Percentiles rank a stretch among this genome's conserved stretches.
phyloP scores from a whole-genome alignment of 2,329 filamentous ascomycete species.

The Arthrinium puccinioides region DNA sequence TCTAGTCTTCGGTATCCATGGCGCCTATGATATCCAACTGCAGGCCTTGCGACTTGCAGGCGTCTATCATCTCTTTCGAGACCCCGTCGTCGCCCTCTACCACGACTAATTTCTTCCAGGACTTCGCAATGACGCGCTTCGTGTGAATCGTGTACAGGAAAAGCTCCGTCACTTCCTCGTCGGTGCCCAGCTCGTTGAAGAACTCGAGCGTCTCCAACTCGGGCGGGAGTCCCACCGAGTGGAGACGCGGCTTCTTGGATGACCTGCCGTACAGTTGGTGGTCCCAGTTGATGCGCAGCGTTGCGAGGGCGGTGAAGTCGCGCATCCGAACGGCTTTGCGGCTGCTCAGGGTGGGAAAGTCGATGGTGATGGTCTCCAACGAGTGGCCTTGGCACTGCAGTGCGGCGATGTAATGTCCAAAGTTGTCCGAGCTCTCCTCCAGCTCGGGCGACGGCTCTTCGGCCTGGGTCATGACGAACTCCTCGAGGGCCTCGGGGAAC shows the following conservation, averaged over 20 bases:
- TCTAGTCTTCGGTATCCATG: constrained; percentile 4
- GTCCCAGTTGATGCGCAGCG: constrained; percentile 37
- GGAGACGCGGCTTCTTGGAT: constrained; percentile 34
- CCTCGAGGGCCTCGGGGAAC: constrained; percentile 35
- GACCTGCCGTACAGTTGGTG: constrained; percentile 40
- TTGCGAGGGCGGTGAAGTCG: constrained; percentile 33
- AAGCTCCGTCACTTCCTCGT: constrained; percentile 39
- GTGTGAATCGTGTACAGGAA: constrained; percentile 33
- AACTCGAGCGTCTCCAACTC: constrained; percentile 38
- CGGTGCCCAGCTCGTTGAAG: constrained; percentile 35
- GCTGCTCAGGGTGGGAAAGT: constrained; percentile 31
- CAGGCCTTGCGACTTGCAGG: constrained; percentile 24
- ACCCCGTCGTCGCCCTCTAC: constrained; percentile 24
- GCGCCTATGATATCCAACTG: constrained; percentile 17
- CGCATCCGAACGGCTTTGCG: constrained; percentile 34
- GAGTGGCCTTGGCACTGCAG: constrained; percentile 32
- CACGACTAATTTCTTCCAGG: constrained; percentile 30
- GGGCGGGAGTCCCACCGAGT: constrained; percentile 39
- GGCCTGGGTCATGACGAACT: constrained; percentile 40
- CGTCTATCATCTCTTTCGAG: constrained; percentile 25
- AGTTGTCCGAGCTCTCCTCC: constrained; percentile 38
- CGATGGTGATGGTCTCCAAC: constrained; percentile 36
- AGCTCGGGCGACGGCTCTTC: constrained; percentile 31
- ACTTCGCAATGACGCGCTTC: constrained; percentile 26
- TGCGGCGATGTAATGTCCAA: constrained; percentile 39